phyloP scores from a whole-genome alignment of 768 basidiomycete genomes.

The Calocybe indica region DNA sequence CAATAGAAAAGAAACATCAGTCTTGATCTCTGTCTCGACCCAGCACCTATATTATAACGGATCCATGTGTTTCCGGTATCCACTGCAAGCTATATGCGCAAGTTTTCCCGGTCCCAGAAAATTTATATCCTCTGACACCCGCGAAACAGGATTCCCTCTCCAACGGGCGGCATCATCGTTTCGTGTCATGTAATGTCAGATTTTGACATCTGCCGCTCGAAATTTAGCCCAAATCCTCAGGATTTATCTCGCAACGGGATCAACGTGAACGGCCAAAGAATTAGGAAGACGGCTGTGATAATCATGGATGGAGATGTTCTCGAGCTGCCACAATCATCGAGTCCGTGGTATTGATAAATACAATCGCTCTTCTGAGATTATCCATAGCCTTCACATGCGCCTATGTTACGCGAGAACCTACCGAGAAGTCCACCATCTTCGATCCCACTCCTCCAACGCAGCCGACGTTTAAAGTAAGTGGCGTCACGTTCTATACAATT shows the following conservation, averaged over 20 bases:
- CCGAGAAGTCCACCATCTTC: constrained; percentile 49
- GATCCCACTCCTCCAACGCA: constrained; percentile 59
- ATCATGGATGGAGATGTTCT: constrained; percentile 74
- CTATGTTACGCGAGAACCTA: constrained; percentile 47
- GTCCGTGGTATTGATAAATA: constrained; percentile 24
- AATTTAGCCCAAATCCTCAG: constrained; percentile 24
- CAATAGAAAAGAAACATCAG: neutral
- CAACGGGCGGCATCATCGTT: constrained; percentile 66
- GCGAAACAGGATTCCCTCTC: constrained; percentile 53
- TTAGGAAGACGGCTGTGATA: constrained; percentile 62
- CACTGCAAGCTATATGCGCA: constrained; percentile 82
- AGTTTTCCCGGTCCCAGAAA: constrained; percentile 15
- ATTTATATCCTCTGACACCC: constrained; percentile 4
- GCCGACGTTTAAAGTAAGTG: constrained; percentile 42
- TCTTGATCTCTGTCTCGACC: neutral
- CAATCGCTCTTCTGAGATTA: neutral
- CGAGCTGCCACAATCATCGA: constrained; percentile 59
- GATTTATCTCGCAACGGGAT: constrained; percentile 77
- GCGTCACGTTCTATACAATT: no score
- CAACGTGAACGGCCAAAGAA: constrained; percentile 60
- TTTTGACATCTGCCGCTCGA: neutral
- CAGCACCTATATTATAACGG: constrained; percentile 60
- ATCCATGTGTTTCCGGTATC: constrained; percentile 58
- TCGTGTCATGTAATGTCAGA: constrained; percentile 60
- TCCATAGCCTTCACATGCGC: constrained; percentile 60